These are phyloP conservation scores for Ehretia macrophylla DNA, from an alignment of 257 asterid genomes.

Conservation along the genomic window DNA sequence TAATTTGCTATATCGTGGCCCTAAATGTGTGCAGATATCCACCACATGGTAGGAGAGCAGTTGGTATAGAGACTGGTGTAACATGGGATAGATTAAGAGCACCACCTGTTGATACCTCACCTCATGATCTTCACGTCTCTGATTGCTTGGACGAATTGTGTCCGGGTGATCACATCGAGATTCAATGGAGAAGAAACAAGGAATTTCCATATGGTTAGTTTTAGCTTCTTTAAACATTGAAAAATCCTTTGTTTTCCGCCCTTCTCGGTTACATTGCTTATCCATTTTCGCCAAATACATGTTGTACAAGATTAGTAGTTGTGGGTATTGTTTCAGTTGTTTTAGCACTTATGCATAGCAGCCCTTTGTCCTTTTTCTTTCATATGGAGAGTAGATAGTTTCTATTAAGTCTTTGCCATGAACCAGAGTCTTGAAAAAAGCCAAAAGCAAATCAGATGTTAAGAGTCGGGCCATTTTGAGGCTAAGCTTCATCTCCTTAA, in stretches of 20 bases:
- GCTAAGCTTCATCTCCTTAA: neutral
- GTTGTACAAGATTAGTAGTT: neutral
- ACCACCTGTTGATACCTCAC: conserved; percentile 52
- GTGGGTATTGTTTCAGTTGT: neutral
- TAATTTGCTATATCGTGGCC: neutral
- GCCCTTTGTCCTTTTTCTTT: neutral
- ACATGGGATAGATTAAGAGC: conserved; percentile 84
- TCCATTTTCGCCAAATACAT: neutral
- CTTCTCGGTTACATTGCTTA: neutral
- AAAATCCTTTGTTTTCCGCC: neutral
- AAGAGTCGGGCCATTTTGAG: no score
- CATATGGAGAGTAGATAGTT: neutral
- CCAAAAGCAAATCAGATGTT: no score
- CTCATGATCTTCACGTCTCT: conserved; percentile 65
- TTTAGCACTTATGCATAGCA: neutral
- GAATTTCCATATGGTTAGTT: conserved; percentile 81
- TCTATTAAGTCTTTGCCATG: conserved; percentile 4
- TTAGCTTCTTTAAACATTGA: conserved; percentile 6
- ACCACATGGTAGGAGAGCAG: conserved; percentile 70
- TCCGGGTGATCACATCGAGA: conserved; percentile 83
- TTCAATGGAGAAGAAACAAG: conserved; percentile 89
- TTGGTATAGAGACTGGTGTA: conserved; percentile 65
- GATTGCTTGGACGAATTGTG: conserved; percentile 61
- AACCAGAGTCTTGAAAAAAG: no score
- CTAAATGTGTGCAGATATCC: conserved; percentile 50